Conservation (phyloP, 1,284 basidiomycete species). For the Mycena citricolor region DNA sequence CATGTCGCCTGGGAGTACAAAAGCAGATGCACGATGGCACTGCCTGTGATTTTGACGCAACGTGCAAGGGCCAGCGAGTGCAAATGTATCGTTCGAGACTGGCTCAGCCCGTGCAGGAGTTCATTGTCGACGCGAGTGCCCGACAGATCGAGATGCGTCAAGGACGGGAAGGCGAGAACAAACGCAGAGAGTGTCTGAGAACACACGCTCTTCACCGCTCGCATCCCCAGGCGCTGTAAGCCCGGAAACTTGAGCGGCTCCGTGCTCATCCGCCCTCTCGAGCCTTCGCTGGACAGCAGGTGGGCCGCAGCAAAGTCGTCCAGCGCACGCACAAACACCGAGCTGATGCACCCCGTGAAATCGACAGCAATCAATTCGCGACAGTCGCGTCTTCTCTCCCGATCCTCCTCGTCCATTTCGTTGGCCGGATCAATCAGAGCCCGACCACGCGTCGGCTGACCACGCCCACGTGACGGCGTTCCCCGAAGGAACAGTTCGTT, state of each 20-base stretch:
- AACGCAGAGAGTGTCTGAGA: conserved; percentile 76
- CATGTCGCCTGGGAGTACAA: conserved; percentile 66
- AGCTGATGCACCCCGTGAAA: conserved; percentile 91
- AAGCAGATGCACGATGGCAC: conserved; percentile 78
- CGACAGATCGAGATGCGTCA: conserved; percentile 91
- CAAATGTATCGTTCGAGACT: conserved; percentile 64
- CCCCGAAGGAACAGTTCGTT: conserved; percentile 88
- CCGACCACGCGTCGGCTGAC: conserved; percentile 69
- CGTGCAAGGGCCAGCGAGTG: conserved; percentile 85
- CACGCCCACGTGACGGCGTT: conserved; percentile 61
- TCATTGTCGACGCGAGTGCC: conserved; percentile 81
- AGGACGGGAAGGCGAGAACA: conserved; percentile 80
- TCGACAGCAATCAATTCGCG: conserved; percentile 87
- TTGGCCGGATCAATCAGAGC: conserved; percentile 45
- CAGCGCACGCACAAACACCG: conserved; percentile 82
- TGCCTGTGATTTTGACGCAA: conserved; percentile 81
- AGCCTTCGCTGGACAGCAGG: conserved; percentile 14
- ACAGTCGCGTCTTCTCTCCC: conserved; percentile 74
- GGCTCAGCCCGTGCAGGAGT: conserved; percentile 68
- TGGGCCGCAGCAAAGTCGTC: conserved; percentile 67
- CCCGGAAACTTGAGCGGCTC: conserved; percentile 70
- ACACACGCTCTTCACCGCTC: conserved; percentile 78
- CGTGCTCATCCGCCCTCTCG: conserved; percentile 35
- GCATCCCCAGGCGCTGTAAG: conserved; percentile 81
- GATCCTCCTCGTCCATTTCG: conserved; percentile 67